Conservation (phyloP, 257 asterid species). For the Solanum dulcamara region DNA sequence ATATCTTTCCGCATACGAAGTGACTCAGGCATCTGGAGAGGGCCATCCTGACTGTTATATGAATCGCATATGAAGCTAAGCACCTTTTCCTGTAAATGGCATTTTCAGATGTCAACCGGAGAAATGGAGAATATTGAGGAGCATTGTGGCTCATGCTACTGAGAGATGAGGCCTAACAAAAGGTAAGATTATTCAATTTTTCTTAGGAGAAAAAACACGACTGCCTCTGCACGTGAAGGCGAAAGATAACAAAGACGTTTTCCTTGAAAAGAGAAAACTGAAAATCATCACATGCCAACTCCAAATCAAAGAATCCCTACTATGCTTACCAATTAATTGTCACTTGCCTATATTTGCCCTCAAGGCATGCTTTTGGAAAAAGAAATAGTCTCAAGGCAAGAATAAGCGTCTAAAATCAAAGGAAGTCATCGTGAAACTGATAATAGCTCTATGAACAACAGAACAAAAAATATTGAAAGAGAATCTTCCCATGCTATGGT, state of each 20-base stretch:
- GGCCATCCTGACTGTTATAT: slow-evolving; percentile 37
- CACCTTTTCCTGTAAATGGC: slow-evolving; percentile 55
- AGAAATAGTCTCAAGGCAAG: background rate
- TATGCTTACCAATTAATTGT: background rate
- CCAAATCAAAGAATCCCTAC: background rate
- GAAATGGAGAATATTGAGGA: background rate
- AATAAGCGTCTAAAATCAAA: background rate
- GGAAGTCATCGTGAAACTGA: background rate
- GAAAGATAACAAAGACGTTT: background rate
- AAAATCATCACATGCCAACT: background rate
- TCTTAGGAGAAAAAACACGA: background rate
- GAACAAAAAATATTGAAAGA: background rate
- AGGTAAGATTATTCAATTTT: background rate
- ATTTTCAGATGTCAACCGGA: background rate
- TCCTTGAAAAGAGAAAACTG: background rate
- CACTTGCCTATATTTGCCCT: background rate
- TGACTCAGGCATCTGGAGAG: slow-evolving; percentile 45
- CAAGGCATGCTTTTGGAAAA: background rate
- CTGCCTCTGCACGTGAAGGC: background rate
- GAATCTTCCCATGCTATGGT: background rate
- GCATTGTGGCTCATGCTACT: background rate
- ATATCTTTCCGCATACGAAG: slow-evolving; percentile 68
- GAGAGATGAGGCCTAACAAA: background rate
- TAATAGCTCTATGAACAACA: background rate
- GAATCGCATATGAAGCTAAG: slow-evolving; percentile 56